phyloP scores from a whole-genome alignment of 345 rosid species.

The Euclidium syriacum region DNA sequence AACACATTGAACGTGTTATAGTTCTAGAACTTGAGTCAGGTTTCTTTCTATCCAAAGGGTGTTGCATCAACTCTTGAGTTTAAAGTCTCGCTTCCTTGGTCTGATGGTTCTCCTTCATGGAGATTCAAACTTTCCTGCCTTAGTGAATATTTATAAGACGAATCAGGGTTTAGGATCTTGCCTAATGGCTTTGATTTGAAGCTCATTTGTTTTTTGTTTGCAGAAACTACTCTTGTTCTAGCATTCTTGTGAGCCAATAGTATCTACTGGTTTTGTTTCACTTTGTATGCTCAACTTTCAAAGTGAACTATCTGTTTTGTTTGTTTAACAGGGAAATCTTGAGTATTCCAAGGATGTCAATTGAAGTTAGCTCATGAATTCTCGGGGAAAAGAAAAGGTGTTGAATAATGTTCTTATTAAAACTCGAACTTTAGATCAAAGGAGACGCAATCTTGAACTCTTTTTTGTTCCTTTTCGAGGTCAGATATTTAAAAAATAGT shows the following conservation, averaged over 20 bases:
- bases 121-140: background rate
- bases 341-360: conserved; percentile 12
- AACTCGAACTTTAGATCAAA: background rate
- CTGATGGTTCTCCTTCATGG: background rate
- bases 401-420: background rate
- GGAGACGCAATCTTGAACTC: conserved; percentile 9
- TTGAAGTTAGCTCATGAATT: conserved; percentile 22
- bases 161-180: background rate
- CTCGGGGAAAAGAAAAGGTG: conserved; percentile 19
- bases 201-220: background rate
- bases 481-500: conserved; percentile 25
- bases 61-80: background rate
- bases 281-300: background rate
- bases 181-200: background rate
- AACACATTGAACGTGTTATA: background rate
- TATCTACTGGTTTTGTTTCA: background rate
- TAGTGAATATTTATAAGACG: background rate
- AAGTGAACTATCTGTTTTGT: background rate
- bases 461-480: conserved; percentile 17
- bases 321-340: conserved; percentile 1
- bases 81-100: background rate
- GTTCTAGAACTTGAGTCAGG: background rate
- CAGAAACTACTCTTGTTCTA: background rate
- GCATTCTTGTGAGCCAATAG: background rate
- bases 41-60: background rate